Conservation (phyloP, 495 filamentous ascomycete species). For the Bryoglossum gracile region DNA sequence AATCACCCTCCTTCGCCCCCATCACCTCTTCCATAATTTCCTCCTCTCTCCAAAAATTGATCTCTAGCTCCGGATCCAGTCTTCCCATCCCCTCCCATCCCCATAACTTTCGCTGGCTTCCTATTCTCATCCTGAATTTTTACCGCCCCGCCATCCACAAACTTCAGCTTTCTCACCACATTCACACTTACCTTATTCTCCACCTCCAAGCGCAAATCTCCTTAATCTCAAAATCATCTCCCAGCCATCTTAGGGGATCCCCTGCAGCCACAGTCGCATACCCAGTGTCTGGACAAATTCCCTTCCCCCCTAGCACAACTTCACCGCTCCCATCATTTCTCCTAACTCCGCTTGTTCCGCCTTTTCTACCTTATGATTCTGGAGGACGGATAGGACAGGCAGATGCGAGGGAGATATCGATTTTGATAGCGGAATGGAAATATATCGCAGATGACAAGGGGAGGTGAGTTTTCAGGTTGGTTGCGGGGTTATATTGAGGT, state of each 20-base stretch:
- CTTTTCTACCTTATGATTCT: too few species aligned
- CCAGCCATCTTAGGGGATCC: not conserved
- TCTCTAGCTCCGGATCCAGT: not conserved
- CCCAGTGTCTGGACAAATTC: not conserved
- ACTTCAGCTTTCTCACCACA: not conserved
- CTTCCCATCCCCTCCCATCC: not conserved
- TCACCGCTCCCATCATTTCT: not conserved
- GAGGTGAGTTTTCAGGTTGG: not conserved
- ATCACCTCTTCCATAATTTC: not conserved
- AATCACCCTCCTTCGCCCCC: not conserved
- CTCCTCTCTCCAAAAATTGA: not conserved
- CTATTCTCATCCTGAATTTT: not conserved
- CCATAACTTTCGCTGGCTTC: not conserved
- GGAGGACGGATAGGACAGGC: too few species aligned
- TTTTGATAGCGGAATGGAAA: too few species aligned
- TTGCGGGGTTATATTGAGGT: too few species aligned
- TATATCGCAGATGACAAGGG: not conserved
- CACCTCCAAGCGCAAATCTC: not conserved
- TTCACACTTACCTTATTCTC: not conserved
- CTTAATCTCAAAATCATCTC: not conserved
- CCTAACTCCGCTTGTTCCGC: too few species aligned
- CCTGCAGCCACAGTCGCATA: not conserved
- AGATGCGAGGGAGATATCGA: too few species aligned
- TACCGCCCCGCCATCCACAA: not conserved
- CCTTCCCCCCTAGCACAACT: not conserved